Evolutionary conservation across 169 alveolate species (phyloP).

Genomic region (Plasmodium knowlesi): DNA sequence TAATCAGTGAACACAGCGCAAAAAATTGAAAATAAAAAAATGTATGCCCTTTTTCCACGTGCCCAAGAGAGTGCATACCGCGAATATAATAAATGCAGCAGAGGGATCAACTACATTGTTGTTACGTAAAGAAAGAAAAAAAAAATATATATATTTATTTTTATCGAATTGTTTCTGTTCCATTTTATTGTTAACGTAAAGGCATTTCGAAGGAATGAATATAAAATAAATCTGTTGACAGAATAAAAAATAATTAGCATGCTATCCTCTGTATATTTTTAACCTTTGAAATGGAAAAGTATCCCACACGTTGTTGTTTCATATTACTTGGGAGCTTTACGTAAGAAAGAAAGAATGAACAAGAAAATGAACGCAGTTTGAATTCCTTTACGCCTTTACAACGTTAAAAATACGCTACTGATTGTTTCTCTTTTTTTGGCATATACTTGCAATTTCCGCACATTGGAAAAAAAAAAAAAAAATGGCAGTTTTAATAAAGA

Average conservation of each 20-base stretch:
- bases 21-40: background rate
- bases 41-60: background rate
- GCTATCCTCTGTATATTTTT: background rate
- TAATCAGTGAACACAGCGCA: background rate
- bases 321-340: background rate
- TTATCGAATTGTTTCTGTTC: background rate
- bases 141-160: background rate
- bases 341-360: background rate
- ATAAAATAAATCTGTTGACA: background rate
- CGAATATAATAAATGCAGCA: background rate
- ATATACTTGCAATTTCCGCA: background rate
- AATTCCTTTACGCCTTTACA: background rate
- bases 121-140: background rate
- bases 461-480: background rate
- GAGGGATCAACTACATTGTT: background rate
- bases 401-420: background rate
- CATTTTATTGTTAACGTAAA: background rate
- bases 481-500: slow-evolving; percentile 60
- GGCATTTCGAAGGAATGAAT: background rate
- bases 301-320: background rate
- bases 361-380: background rate
- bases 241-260: background rate
- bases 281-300: background rate
- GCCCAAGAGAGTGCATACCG: background rate
- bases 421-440: background rate